Evolutionary conservation across 345 rosid genomes (phyloP), one percentile per base, ranked within the genome.

Genomic region (Salix arbutifolia): DNA sequence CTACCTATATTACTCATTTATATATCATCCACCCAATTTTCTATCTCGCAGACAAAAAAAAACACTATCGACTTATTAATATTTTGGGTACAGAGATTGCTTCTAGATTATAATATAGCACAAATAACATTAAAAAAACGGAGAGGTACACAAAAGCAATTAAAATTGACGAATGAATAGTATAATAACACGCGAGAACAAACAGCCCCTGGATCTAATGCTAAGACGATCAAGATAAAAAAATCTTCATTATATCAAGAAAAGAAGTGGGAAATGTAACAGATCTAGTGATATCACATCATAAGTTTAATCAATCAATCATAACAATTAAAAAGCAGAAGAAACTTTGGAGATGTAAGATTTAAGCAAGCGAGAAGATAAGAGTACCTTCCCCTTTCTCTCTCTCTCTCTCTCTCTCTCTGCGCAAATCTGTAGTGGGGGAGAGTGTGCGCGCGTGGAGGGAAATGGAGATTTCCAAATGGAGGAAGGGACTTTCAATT

Each of bases 301-400:
- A 61, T 4, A 62, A n/a, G 31, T 3, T 6, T 35, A n/a, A 14
- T 46, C 19, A 40, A 28, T 19, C 33, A 23, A 23, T n/a, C 50
- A 3, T n/a, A 58, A 37, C 23, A 11, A 25, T 17, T 30, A 42
- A 12, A 42, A 46, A 18, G 6, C n/a, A 17, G 52, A 12, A 64
- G 67, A 64, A 66, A 33, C 77, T 65, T 71, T 52, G 52, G 52
- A 65, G n/a, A 48, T 64, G 38, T 31, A 23, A 71, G 28, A 72
- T 56, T 33, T 2, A 33, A 48, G 19, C 8, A 61, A 60, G 11
- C n/a, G 68, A 60, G 3, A 23, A 12, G 19, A 37, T 16, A 17
- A 17, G 10, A 60, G 25, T 46, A 74, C 77, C 61, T 67, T 21
- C 8, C 60, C 1, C 60, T 10, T 6, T 66, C 11, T 33, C 5